Evolutionary conservation across 768 basidiomycete genomes (phyloP).

Genomic region (Termitomyces sp.): DNA sequence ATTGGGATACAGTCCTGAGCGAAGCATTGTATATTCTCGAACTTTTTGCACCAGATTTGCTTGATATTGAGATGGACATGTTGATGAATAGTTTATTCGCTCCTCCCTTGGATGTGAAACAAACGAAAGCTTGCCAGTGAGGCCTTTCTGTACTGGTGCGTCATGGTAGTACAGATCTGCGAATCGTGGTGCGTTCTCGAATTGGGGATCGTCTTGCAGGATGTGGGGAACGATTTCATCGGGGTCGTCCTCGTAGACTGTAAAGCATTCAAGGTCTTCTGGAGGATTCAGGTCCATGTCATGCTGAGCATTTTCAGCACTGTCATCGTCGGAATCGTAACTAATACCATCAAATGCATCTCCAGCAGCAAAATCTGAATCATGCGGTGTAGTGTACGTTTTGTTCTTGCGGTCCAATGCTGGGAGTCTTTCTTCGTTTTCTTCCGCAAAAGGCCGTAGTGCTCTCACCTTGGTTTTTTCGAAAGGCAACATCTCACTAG

Average conservation of each 20-base stretch:
- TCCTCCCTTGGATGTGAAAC: neutral
- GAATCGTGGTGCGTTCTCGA: slow-evolving; percentile 31
- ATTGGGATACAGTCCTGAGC: neutral
- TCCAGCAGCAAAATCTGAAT: neutral
- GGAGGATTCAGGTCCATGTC: neutral
- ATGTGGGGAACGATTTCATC: slow-evolving; percentile 37
- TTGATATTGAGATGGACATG: neutral
- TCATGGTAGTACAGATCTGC: slow-evolving; percentile 36
- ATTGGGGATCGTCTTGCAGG: slow-evolving; percentile 27
- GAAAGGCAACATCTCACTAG: neutral
- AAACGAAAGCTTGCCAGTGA: slow-evolving; percentile 6
- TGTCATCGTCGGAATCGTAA: neutral
- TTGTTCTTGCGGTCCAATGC: neutral
- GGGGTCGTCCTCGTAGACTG: slow-evolving; percentile 18
- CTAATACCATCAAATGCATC: too few relatives aligned
- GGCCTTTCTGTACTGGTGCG: slow-evolving; percentile 24
- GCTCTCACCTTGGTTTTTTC: neutral
- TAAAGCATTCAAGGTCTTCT: slow-evolving; percentile 1
- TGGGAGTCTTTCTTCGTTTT: neutral
- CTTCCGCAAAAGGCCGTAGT: neutral
- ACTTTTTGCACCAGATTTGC: neutral
- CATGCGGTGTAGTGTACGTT: neutral
- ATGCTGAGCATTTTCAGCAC: neutral
- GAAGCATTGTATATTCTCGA: neutral
- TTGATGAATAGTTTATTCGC: neutral